phyloP scores from a whole-genome alignment of 116 monocot species.

The Iris pallida region DNA sequence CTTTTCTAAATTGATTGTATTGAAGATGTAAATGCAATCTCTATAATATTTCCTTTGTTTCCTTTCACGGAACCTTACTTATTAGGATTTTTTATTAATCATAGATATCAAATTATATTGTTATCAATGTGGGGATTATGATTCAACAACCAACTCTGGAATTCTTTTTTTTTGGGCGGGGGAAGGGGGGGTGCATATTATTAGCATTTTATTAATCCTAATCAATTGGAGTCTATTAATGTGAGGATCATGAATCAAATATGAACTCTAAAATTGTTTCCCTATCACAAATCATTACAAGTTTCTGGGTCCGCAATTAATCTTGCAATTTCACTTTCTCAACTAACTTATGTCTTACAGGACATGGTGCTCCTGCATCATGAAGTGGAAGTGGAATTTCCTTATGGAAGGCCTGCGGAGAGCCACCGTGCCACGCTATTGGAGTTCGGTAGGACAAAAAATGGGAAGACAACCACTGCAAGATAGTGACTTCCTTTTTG shows the following conservation, averaged over 20 bases:
- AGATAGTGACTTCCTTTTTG: no score
- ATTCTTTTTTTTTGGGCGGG: no score
- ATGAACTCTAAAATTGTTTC: neutral
- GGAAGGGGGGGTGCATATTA: neutral
- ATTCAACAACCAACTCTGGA: neutral
- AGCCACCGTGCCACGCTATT: constrained; percentile 72
- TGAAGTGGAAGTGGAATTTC: constrained; percentile 80
- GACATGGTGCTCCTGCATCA: constrained; percentile 99
- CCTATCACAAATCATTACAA: no score
- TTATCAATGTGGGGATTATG: no score
- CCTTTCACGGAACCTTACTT: no score
- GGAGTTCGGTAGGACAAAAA: constrained; percentile 71
- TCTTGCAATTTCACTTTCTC: neutral
- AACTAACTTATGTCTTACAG: constrained; percentile 43
- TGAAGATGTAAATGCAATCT: no score
- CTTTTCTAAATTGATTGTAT: no score
- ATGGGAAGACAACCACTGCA: constrained; percentile 68
- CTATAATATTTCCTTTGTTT: no score
- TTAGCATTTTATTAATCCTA: no score
- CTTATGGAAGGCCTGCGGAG: constrained; percentile 51
- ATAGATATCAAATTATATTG: no score
- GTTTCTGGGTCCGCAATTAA: no score
- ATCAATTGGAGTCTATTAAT: neutral
- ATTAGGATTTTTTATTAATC: no score
- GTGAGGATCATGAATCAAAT: neutral